A percentile compares a stretch with the other conserved stretches of the same genome.
These are phyloP conservation scores for Xerocomellus chrysenteron DNA, from an alignment of 768 basidiomycete genomes.

Conservation along the genomic window DNA sequence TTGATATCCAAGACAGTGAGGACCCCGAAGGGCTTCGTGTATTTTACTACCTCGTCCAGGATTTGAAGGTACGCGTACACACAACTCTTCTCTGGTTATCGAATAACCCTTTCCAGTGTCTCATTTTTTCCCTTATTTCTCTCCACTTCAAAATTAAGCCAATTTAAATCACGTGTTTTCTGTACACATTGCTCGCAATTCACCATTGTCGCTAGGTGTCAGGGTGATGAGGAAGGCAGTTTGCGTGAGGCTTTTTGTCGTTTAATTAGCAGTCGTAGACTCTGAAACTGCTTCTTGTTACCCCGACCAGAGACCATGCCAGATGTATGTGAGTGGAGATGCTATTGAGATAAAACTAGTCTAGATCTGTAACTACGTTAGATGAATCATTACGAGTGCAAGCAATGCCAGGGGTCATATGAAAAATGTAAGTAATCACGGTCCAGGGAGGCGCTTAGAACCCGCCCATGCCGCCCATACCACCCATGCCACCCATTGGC, in stretches of 20 bases:
- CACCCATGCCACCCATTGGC: conserved; percentile 60
- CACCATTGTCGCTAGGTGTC: too few relatives aligned
- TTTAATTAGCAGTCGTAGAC: too few relatives aligned
- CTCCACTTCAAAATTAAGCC: conserved; percentile 99
- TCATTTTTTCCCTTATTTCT: conserved; percentile 97
- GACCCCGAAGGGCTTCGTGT: conserved; percentile 97
- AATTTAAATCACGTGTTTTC: conserved; percentile 48
- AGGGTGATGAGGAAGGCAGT: too few relatives aligned
- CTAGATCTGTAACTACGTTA: conserved; percentile 11
- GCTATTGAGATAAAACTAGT: conserved; percentile 18
- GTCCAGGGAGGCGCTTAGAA: conserved; percentile 31
- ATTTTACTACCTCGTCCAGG: conserved; percentile 98
- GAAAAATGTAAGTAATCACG: background rate
- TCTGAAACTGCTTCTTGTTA: too few relatives aligned
- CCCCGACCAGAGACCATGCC: too few relatives aligned
- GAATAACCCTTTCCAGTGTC: conserved; percentile 56
- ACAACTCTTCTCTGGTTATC: background rate
- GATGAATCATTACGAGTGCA: conserved; percentile 6
- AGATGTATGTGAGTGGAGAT: conserved; percentile 19
- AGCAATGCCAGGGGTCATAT: background rate
- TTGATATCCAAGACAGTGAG: conserved; percentile 95
- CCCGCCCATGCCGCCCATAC: conserved; percentile 57
- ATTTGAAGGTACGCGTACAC: conserved; percentile 70
- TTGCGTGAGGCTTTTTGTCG: too few relatives aligned
- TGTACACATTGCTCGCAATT: too few relatives aligned